Percentiles rank a stretch among this genome's conserved stretches.
Evolutionary conservation across 2,329 filamentous ascomycete species (phyloP).

Genomic region (Fusarium transvaalense): DNA sequence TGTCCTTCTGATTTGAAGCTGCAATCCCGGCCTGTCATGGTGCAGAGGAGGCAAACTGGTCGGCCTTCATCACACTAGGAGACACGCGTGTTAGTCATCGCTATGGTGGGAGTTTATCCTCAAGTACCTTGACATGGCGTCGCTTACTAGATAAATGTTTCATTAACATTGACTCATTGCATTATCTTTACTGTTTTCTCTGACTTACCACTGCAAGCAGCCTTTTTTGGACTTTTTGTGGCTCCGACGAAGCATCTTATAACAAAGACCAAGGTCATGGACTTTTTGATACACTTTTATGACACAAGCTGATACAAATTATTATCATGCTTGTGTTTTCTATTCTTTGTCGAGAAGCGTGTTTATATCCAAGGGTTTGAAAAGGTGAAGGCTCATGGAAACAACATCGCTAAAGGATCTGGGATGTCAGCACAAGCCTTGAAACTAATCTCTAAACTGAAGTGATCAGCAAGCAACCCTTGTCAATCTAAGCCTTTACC

Average conservation of each 20-base stretch:
- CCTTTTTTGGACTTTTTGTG: constrained; percentile 40
- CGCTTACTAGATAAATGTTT: constrained; percentile 2
- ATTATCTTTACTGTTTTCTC: too few species aligned
- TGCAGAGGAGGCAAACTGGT: constrained; percentile 31
- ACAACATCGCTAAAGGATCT: not conserved
- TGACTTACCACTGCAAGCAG: constrained; percentile 36
- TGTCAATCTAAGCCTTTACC: not conserved
- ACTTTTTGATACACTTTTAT: too few species aligned
- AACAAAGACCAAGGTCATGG: too few species aligned
- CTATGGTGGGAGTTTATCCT: fast-evolving
- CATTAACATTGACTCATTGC: not conserved
- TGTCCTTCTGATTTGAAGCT: not conserved
- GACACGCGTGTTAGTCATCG: constrained; percentile 23
- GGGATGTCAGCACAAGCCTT: not conserved
- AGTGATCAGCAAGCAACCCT: not conserved
- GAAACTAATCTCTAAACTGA: not conserved
- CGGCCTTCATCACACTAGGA: constrained; percentile 38
- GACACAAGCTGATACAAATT: too few species aligned
- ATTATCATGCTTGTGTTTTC: too few species aligned
- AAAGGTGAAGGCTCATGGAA: not conserved
- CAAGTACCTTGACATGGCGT: constrained; percentile 34
- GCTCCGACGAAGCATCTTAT: constrained; percentile 29
- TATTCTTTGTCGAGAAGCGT: not conserved
- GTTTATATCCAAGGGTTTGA: not conserved
- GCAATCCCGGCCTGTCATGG: constrained; percentile 15